Conservation (phyloP, 768 basidiomycete species). For the Pulveroboletus sp. region DNA sequence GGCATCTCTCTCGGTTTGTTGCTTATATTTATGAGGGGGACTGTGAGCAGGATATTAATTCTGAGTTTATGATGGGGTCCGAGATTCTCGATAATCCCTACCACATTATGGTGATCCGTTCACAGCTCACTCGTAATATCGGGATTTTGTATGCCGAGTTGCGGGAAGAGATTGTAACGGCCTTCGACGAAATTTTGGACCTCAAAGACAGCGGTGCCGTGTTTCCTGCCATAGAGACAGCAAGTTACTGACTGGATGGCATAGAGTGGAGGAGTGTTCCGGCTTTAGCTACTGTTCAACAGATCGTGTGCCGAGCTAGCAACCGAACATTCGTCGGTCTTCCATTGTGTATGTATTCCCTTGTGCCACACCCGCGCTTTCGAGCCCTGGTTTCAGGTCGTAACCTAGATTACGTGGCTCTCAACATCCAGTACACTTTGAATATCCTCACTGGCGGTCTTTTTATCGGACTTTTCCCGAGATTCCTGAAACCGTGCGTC, state of each 20-base stretch:
- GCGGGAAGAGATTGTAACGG: conserved; percentile 38
- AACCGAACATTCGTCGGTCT: conserved; percentile 48
- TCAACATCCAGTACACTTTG: too few relatives aligned
- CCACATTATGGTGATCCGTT: conserved; percentile 24
- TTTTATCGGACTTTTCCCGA: too few relatives aligned
- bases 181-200: conserved; percentile 37
- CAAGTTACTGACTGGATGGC: neutral
- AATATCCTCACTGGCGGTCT: too few relatives aligned
- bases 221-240: neutral
- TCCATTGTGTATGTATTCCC: conserved; percentile 35
- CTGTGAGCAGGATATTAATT: conserved; percentile 30
- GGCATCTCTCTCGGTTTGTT: too few relatives aligned
- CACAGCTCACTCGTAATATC: conserved; percentile 35
- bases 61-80: conserved; percentile 33
- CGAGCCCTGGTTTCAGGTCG: conserved; percentile 29
- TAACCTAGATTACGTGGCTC: neutral
- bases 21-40: neutral
- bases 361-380: neutral
- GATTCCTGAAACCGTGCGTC: too few relatives aligned
- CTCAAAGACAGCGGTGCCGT: conserved; percentile 9
- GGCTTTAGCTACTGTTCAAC: conserved; percentile 23
- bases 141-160: conserved; percentile 35
- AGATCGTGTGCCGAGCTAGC: conserved; percentile 37
- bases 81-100: conserved; percentile 27
- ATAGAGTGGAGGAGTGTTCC: conserved; percentile 38